These are phyloP conservation scores for Peziza echinospora DNA, from an alignment of 495 filamentous ascomycete species.

Conservation along the genomic window DNA sequence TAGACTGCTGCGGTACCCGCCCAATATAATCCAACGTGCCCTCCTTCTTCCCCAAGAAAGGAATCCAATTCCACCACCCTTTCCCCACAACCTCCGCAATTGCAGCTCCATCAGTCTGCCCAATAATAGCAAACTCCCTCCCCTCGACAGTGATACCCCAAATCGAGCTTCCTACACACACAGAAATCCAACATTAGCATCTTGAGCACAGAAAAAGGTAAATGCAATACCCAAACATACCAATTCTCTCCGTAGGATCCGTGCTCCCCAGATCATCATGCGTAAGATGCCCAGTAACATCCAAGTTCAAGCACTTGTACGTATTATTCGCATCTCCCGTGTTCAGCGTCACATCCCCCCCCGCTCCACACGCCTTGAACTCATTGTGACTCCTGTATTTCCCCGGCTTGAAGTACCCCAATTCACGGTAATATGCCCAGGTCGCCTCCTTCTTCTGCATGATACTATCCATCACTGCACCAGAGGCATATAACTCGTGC, in stretches of 20 bases:
- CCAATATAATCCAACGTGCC: conserved; percentile 36
- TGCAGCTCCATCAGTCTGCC: conserved; percentile 34
- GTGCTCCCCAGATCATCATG: conserved; percentile 30
- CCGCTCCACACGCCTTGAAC: conserved; percentile 2
- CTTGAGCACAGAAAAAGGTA: too few relatives aligned
- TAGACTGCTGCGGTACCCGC: conserved; percentile 29
- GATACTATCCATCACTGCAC: conserved; percentile 26
- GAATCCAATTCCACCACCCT: conserved; percentile 11
- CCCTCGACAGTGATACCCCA: conserved; percentile 37
- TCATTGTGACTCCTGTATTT: conserved; percentile 5
- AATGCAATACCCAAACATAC: too few relatives aligned
- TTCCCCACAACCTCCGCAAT: conserved; percentile 29
- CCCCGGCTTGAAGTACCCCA: conserved; percentile 5
- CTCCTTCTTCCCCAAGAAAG: conserved; percentile 11
- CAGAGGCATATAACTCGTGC: conserved; percentile 25
- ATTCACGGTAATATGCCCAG: conserved; percentile 4
- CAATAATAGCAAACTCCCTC: conserved; percentile 37
- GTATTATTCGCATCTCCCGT: not conserved
- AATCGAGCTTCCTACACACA: conserved; percentile 19
- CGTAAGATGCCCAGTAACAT: too few relatives aligned
- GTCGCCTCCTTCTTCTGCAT: conserved; percentile 25
- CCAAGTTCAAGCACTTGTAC: too few relatives aligned
- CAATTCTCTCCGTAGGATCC: too few relatives aligned
- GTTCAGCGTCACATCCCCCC: conserved; percentile 2
- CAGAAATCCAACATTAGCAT: too few relatives aligned